Conservation (phyloP, 345 rosid genomes). For the Schrenkiella parvula region DNA sequence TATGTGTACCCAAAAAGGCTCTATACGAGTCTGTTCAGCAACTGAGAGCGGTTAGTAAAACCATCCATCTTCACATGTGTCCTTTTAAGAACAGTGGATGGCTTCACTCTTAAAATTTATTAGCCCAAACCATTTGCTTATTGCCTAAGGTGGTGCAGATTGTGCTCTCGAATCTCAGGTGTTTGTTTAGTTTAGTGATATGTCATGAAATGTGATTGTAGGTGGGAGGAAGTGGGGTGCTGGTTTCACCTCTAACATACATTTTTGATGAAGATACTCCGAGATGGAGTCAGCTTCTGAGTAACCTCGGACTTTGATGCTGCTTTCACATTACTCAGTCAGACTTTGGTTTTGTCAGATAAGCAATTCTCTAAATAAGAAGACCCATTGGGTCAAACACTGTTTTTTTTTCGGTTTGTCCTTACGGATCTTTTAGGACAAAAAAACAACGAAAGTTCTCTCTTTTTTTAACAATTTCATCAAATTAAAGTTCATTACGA, state of each 20-base stretch:
- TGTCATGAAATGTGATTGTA: constrained; percentile 33
- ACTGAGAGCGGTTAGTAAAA: constrained; percentile 66
- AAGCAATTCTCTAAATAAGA: background rate
- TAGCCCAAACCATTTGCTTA: background rate
- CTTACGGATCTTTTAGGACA: too few relatives aligned
- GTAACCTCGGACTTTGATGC: constrained; percentile 48
- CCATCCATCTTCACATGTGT: background rate
- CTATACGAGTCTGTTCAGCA: constrained; percentile 81
- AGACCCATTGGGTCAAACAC: background rate
- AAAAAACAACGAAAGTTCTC: too few relatives aligned
- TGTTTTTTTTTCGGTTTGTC: background rate
- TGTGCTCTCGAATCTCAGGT: background rate
- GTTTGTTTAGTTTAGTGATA: background rate
- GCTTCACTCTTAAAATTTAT: background rate
- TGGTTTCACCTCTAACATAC: constrained; percentile 86
- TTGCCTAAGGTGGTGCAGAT: background rate
- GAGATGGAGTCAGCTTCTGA: constrained; percentile 75
- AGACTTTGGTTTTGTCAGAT: background rate
- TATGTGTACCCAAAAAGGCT: constrained; percentile 76
- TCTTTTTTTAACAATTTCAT: too few relatives aligned
- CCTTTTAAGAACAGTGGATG: too few relatives aligned
- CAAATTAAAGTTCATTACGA: background rate
- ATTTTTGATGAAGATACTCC: constrained; percentile 91
- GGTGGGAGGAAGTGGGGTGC: constrained; percentile 92
- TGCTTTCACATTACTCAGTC: background rate